Evolutionary conservation across 345 rosid species (phyloP).

Genomic region (Syzygium aqueum): DNA sequence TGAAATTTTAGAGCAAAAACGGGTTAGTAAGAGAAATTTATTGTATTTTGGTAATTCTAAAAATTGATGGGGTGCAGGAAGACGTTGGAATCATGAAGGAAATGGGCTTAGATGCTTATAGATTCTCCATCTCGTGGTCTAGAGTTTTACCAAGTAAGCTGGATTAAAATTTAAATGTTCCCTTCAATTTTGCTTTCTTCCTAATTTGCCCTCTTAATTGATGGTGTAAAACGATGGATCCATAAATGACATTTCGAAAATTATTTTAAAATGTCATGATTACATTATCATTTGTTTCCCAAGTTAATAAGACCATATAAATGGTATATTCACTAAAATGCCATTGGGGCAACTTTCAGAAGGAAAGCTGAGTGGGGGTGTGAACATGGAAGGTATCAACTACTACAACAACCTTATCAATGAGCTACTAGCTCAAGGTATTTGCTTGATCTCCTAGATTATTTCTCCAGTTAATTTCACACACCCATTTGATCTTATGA

Average conservation of each 20-base stretch:
- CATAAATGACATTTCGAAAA: neutral
- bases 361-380: constrained; percentile 19
- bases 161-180: no score
- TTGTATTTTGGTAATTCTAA: neutral
- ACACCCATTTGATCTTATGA: neutral
- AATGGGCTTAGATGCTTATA: constrained; percentile 29
- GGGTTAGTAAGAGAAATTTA: neutral
- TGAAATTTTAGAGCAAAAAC: neutral
- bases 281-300: neutral
- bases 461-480: neutral
- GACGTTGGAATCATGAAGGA: constrained; percentile 25
- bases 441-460: neutral
- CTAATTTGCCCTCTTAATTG: neutral
- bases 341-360: constrained; percentile 10
- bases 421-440: constrained; percentile 25
- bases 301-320: neutral
- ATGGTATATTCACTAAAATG: neutral
- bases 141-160: constrained; percentile 24
- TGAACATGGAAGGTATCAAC: constrained; percentile 19
- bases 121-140: constrained; percentile 40
- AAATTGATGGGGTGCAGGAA: constrained; percentile 5
- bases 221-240: neutral
- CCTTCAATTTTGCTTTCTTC: neutral
- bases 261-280: neutral
- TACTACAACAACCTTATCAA: constrained; percentile 31